phyloP scores from a whole-genome alignment of 2,329 filamentous ascomycete genomes.

The Stromatinia cepivora region DNA sequence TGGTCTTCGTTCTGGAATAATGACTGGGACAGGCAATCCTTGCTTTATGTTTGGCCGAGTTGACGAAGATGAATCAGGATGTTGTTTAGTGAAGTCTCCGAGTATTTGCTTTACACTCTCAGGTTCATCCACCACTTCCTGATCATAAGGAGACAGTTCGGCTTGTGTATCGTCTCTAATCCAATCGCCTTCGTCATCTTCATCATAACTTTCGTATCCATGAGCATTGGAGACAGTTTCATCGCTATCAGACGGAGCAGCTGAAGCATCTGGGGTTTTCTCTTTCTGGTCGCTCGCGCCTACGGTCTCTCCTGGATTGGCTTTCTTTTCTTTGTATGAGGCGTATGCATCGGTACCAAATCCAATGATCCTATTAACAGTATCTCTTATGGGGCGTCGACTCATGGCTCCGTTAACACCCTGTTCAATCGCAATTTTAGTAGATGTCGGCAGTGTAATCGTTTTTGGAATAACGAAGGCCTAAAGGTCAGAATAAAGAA shows the following conservation, averaged over 20 bases:
- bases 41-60: neutral
- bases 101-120: conserved; percentile 16
- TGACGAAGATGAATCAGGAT: neutral
- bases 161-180: conserved; percentile 18
- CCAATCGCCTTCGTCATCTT: conserved; percentile 23
- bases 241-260: too few species aligned
- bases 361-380: neutral
- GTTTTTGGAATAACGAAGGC: neutral
- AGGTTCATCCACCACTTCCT: neutral
- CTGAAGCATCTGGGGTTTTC: neutral
- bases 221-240: neutral
- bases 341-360: conserved; percentile 10
- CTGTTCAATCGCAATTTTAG: neutral
- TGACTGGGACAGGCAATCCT: conserved; percentile 47
- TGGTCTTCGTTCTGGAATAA: conserved; percentile 54
- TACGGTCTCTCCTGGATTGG: neutral
- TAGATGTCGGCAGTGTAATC: neutral
- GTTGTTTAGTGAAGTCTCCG: neutral
- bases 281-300: neutral
- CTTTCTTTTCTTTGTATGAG: conserved; percentile 15
- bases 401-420: neutral
- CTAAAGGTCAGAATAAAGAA: neutral
- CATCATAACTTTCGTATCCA: conserved; percentile 15
- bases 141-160: neutral
- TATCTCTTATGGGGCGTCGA: neutral